Conservation (phyloP, 2,329 filamentous ascomycete species). For the Pseudogymnoascus sp. region DNA sequence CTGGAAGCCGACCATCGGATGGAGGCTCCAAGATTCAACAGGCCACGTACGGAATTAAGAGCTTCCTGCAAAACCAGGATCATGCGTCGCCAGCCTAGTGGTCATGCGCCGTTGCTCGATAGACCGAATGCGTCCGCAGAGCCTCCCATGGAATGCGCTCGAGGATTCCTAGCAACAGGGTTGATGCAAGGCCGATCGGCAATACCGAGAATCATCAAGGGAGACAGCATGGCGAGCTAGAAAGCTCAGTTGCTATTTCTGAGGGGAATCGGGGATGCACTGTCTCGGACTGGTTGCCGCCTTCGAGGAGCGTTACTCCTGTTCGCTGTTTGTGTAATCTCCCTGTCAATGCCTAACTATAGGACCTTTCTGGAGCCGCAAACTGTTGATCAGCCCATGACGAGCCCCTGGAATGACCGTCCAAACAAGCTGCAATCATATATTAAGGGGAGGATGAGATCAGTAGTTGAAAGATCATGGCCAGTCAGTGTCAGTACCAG, state of each 20-base stretch:
- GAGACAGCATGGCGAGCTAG: neutral
- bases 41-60: neutral
- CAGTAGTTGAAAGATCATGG: neutral
- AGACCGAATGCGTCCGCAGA: neutral
- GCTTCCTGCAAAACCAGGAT: neutral
- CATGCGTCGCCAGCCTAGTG: neutral
- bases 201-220: neutral
- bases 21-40: neutral
- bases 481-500: neutral
- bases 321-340: neutral
- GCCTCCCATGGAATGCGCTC: neutral
- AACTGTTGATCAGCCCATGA: neutral
- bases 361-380: neutral
- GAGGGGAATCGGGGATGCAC: neutral
- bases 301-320: neutral
- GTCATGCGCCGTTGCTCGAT: neutral
- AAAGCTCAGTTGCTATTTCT: neutral
- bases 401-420: neutral
- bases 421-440: neutral
- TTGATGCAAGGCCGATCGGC: neutral
- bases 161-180: neutral
- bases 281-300: neutral
- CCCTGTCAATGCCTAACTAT: neutral
- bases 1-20: neutral
- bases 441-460: neutral